phyloP scores from a whole-genome alignment of 2,329 filamentous ascomycete species.

The Aspergillus neotritici region DNA sequence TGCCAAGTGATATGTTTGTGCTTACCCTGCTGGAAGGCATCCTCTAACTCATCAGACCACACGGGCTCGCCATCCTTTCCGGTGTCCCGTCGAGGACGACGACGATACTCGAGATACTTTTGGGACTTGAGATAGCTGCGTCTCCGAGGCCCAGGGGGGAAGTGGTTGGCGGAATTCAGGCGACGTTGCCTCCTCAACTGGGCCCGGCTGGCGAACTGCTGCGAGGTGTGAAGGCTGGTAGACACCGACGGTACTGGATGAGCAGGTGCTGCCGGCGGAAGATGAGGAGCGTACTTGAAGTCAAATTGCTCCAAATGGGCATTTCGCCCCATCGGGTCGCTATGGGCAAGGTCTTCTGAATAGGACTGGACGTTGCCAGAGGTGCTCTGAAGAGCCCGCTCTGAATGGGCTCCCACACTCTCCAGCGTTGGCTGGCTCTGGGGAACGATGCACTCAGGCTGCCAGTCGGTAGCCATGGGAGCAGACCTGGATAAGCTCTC shows the following conservation, averaged over 20 bases:
- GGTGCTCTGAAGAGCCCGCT: conserved; percentile 37
- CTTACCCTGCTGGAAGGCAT: conserved; percentile 45
- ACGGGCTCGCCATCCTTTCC: conserved; percentile 41
- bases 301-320: conserved; percentile 32
- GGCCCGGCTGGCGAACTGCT: conserved; percentile 25
- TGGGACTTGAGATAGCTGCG: conserved; percentile 37
- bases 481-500: conserved; percentile 30
- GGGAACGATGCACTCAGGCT: conserved; percentile 36
- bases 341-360: conserved; percentile 28
- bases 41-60: conserved; percentile 44
- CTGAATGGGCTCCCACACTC: conserved; percentile 30
- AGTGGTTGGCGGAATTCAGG: conserved; percentile 30
- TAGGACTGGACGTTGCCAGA: conserved; percentile 42
- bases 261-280: conserved; percentile 14
- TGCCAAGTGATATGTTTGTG: neutral
- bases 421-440: conserved; percentile 34
- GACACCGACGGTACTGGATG: conserved; percentile 22
- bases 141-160: conserved; percentile 21
- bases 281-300: conserved; percentile 33
- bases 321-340: conserved; percentile 25
- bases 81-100: conserved; percentile 39
- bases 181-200: conserved; percentile 33
- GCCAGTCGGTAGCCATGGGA: conserved; percentile 38
- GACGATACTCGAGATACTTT: conserved; percentile 42
- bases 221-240: conserved; percentile 23